Evolutionary conservation across 139 green algal species (phyloP).

Genomic region (Astrephomene gubernaculifera): DNA sequence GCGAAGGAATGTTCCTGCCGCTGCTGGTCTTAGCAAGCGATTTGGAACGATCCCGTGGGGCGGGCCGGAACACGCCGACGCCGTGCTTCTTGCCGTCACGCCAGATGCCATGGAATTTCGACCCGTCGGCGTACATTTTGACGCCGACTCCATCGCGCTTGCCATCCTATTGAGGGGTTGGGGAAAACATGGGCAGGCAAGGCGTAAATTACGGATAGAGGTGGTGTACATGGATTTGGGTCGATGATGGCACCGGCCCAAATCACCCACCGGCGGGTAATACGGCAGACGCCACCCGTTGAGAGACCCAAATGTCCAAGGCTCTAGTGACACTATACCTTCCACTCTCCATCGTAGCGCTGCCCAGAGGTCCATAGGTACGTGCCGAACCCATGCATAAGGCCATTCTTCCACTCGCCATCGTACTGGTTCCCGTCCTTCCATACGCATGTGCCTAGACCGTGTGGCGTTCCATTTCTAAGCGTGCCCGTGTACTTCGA

Average conservation of each 20-base stretch:
- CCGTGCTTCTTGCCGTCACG: constrained; percentile 85
- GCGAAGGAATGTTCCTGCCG: not conserved
- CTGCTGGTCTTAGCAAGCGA: constrained; percentile 13
- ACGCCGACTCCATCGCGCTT: constrained; percentile 83
- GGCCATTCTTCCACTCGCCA: constrained; percentile 87
- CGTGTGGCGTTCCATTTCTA: constrained; percentile 57
- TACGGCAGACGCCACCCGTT: no score
- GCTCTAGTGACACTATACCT: no score
- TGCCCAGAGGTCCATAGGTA: constrained; percentile 90
- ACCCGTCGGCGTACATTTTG: constrained; percentile 89
- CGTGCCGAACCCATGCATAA: constrained; percentile 93
- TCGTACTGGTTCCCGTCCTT: constrained; percentile 88
- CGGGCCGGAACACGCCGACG: constrained; percentile 76
- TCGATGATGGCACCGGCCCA: no score
- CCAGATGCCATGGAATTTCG: constrained; percentile 91
- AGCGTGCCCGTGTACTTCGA: constrained; percentile 66
- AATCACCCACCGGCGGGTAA: no score
- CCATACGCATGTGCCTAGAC: constrained; percentile 72
- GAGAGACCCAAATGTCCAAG: no score
- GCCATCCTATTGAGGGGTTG: constrained; percentile 74
- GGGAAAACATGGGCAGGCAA: no score
- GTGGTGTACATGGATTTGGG: no score
- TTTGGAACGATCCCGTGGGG: not conserved
- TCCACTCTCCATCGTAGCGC: constrained; percentile 94
- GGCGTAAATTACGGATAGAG: no score